Percentiles rank a stretch among this genome's conserved stretches.
These are phyloP conservation scores for Stropharia rugosoannulata DNA, from an alignment of 768 basidiomycete genomes.

Conservation along the genomic window DNA sequence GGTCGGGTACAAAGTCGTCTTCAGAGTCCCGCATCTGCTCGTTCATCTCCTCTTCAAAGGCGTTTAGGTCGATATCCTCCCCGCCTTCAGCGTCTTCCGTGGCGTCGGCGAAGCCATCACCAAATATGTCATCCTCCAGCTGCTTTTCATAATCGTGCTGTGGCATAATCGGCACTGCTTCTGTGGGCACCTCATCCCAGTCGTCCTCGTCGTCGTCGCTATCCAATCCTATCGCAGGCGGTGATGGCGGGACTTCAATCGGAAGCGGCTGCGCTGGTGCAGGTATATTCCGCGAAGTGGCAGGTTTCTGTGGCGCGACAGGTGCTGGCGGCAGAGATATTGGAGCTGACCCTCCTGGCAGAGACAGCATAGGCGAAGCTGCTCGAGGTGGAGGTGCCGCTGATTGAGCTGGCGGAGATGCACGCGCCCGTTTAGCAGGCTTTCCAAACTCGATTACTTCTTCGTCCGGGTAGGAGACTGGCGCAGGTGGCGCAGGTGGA, in stretches of 20 bases:
- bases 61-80: slow-evolving; percentile 39
- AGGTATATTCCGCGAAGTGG: not conserved
- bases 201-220: slow-evolving; percentile 34
- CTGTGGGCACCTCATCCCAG: slow-evolving; percentile 40
- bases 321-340: slow-evolving; percentile 11
- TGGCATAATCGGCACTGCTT: not conserved
- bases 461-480: slow-evolving; percentile 11
- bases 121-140: slow-evolving; percentile 26
- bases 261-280: not conserved
- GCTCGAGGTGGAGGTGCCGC: slow-evolving; percentile 7
- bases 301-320: not conserved
- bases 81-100: slow-evolving; percentile 8
- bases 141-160: slow-evolving; percentile 14
- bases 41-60: slow-evolving; percentile 38
- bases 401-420: slow-evolving; percentile 8
- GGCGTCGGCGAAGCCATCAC: slow-evolving; percentile 15
- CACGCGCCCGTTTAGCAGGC: slow-evolving; percentile 12
- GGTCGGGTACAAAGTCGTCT: slow-evolving; percentile 48
- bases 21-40: slow-evolving; percentile 40
- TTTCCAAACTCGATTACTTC: slow-evolving; percentile 16
- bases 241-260: not conserved
- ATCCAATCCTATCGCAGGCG: not conserved
- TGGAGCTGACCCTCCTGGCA: slow-evolving; percentile 10
- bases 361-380: slow-evolving; percentile 6
- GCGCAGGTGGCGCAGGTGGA: not conserved